Base-by-base conservation (phyloP, 805 yeast genomes). In the Yarrowia bubula region DNA sequence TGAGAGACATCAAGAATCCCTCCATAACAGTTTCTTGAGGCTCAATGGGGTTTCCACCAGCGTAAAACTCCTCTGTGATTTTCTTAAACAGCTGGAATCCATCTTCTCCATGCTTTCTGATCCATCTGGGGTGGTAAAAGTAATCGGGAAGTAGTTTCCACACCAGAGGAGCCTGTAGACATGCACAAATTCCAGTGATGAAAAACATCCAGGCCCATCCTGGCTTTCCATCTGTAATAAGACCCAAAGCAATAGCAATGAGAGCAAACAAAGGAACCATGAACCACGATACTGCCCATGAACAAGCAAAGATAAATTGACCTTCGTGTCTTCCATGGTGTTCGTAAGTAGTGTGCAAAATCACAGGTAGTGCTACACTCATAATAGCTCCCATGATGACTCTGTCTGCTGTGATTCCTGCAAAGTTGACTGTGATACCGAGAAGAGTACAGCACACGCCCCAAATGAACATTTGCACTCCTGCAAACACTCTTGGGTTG, bases 91-190 rank as follows among this genome's bases (percentile, higher is more conserved):
- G 18, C 57, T 35, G 42, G 42, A 17, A 50, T 1, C 57, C 57
- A 6, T 50, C 57, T 18, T 50, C 57, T 4, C 57, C 57, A 14
- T 50, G 57, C 9, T 50, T 50, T 13, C 17, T 13, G 42, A 50
- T 50, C 57, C 57, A 50, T 50, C 57, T 50, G 42, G 42, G 57
- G 42, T 50, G 57, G 18, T 50, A 50, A 22, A 50, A 50, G 57
- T 50, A 50, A 42, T 50, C 57, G 3, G 57, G 57, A 6, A 50
- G 57, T 3, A 50, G 42, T 50, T 13, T 50, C 57, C 57, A 50
- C 1, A 50, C 57, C 42, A 50, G 42, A 18, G 57, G 57, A 14
- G 57, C 57, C 42, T 50, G 57, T 1, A 50, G 32, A 50, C 57
- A 50, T 3, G 33, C 57, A 35, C 57, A 50, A 11, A 50, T 50